Base-by-base conservation (phyloP, 352 stramenopile species). In the Saprolegnia diclina region DNA sequence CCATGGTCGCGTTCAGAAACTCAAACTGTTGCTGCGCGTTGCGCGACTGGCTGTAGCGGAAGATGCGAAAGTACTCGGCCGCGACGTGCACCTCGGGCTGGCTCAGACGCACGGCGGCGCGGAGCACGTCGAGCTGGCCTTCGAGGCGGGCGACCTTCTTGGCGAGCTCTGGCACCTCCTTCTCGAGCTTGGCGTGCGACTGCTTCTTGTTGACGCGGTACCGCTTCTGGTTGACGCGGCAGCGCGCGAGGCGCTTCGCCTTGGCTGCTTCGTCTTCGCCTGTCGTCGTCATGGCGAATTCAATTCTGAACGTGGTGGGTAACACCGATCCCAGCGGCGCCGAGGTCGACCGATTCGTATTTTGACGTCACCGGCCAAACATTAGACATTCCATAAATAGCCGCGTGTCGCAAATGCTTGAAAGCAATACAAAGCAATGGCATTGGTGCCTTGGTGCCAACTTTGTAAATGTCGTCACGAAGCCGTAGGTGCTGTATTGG, bases 1-100 rank as follows among this genome's bases (percentile, higher is more conserved):
- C 42, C 63, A 69, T 69, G n/a, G 22, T 24, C 16, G 29, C 37
- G 10, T 35, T n/a, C 21, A 69, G 19, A 45, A 62, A 69, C n/a
- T 61, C 63, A 14, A 29, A 42, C 24, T 56, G 53, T 35, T n/a
- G 24, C 35, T 59, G 52, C 24, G 52, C 52, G 16, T 59, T 35
- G 13, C 24, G 35, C 13, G 52, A 40, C 52, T 42, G 24, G 18
- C 57, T 42, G 26, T 54, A 29, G 19, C 13, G 19, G 32, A 66
- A 66, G 10, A 66, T 10, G 19, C 57, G 40, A 42, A 66, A 66
- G 57, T 66, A 66, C 38, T 66, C 57, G 0, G 24, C 24, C n/a
- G 38, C 57, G 14, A 50, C 57, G 22, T 54, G 48, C 4, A 50
- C 26, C 26, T 66, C 57, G n/a, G 57, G 57, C 42, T 40, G 19